phyloP scores from a whole-genome alignment of 1,284 basidiomycete species.

The Caloboletus firmus region DNA sequence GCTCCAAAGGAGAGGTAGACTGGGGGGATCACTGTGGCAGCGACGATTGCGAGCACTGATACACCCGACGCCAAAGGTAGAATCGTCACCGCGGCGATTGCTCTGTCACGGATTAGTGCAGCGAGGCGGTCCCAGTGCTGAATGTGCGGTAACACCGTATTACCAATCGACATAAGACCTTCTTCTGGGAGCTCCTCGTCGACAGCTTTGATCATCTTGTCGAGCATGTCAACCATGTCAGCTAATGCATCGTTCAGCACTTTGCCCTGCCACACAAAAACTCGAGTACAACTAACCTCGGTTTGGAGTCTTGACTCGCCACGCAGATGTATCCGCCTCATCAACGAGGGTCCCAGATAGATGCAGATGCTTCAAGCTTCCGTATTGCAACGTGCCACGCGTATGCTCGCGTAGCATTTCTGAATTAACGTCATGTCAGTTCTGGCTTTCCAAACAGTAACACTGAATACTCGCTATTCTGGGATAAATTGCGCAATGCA shows the following conservation, averaged over 20 bases:
- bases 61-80: not conserved
- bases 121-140: slow-evolving; percentile 12
- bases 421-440: not conserved
- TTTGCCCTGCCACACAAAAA: not conserved
- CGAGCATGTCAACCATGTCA: slow-evolving; percentile 17
- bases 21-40: not conserved
- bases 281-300: not conserved
- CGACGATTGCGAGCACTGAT: not conserved
- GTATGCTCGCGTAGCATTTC: slow-evolving; percentile 2
- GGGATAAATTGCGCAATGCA: not conserved
- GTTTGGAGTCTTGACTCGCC: slow-evolving; percentile 16
- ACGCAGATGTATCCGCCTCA: slow-evolving; percentile 2
- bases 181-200: slow-evolving; percentile 19
- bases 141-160: slow-evolving; percentile 11
- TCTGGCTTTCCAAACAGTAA: not conserved
- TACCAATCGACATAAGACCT: slow-evolving; percentile 14
- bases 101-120: not conserved
- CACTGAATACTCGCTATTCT: not conserved
- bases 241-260: not conserved
- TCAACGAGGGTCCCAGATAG: slow-evolving; percentile 6
- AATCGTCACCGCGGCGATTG: not conserved
- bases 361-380: slow-evolving; percentile 11
- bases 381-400: not conserved
- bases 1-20: not conserved
- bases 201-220: slow-evolving; percentile 20